Evolutionary conservation across 2,329 filamentous ascomycete genomes (phyloP).

Genomic region (Colletotrichum salicis): DNA sequence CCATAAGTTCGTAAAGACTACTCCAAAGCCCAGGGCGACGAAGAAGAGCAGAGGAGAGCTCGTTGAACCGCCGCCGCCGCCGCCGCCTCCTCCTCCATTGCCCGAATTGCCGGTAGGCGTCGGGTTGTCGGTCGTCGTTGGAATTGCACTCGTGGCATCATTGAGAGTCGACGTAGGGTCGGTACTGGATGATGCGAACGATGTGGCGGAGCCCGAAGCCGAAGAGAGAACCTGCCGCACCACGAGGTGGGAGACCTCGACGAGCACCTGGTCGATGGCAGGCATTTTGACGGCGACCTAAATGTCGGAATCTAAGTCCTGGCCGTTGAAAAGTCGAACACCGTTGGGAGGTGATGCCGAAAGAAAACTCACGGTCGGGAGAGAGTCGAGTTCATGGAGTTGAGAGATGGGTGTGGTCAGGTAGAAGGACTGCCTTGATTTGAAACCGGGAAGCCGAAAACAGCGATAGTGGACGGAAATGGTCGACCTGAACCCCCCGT

Average conservation of each 20-base stretch:
- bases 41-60: constrained; percentile 75
- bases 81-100: constrained; percentile 16
- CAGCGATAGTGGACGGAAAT: constrained; percentile 29
- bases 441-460: constrained; percentile 29
- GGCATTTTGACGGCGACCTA: constrained; percentile 44
- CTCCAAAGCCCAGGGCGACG: constrained; percentile 94
- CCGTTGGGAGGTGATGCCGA: constrained; percentile 24
- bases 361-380: constrained; percentile 23
- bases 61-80: constrained; percentile 39
- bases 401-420: constrained; percentile 2
- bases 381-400: constrained; percentile 25
- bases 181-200: constrained; percentile 37
- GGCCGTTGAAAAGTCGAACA: constrained; percentile 16
- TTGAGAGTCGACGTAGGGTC: constrained; percentile 37
- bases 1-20: constrained; percentile 99
- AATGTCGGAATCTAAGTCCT: not conserved
- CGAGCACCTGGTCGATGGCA: constrained; percentile 49
- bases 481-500: constrained; percentile 19
- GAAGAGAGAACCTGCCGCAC: constrained; percentile 40
- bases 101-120: constrained; percentile 32
- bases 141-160: constrained; percentile 8
- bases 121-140: constrained; percentile 1
- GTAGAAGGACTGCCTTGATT: not conserved
- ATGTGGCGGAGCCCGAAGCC: constrained; percentile 29
- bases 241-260: constrained; percentile 49